phyloP scores from a whole-genome alignment of 352 stramenopile species.

The Globisporangium okanoganense region DNA sequence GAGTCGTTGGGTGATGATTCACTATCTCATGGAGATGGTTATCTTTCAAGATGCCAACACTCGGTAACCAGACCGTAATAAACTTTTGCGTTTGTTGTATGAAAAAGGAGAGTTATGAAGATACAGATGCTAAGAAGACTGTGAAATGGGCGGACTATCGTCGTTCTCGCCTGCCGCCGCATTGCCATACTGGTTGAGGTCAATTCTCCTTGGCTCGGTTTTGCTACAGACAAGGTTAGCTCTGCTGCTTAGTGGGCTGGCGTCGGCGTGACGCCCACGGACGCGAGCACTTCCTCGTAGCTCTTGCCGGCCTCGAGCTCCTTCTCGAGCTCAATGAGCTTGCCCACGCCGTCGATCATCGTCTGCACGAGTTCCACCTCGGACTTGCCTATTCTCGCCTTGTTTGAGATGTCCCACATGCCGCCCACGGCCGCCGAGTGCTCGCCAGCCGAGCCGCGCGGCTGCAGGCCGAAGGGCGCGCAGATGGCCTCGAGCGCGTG shows the following conservation, averaged over 20 bases:
- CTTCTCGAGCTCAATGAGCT: slow-evolving; percentile 92
- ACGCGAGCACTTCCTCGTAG: slow-evolving; percentile 56
- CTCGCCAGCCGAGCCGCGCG: slow-evolving; percentile 75
- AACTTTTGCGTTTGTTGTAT: background rate
- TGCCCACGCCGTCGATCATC: slow-evolving; percentile 92
- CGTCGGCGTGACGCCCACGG: slow-evolving; percentile 37
- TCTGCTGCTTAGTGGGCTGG: background rate
- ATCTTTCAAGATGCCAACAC: no score
- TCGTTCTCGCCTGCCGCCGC: background rate
- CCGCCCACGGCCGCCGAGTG: slow-evolving; percentile 75
- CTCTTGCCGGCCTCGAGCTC: slow-evolving; percentile 66
- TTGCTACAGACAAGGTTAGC: background rate
- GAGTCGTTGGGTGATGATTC: no score
- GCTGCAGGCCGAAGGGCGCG: slow-evolving; percentile 73
- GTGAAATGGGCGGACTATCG: background rate
- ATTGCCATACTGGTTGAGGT: background rate
- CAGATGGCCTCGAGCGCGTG: slow-evolving; percentile 72
- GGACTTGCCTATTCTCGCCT: slow-evolving; percentile 90
- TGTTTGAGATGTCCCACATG: slow-evolving; percentile 94
- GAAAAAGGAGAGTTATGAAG: background rate
- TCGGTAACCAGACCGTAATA: background rate
- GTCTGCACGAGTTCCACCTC: slow-evolving; percentile 94
- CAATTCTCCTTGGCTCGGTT: background rate
- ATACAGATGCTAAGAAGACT: background rate
- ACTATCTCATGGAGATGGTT: no score